phyloP scores from a whole-genome alignment of 139 green algal species.

The Closterium sp. region DNA sequence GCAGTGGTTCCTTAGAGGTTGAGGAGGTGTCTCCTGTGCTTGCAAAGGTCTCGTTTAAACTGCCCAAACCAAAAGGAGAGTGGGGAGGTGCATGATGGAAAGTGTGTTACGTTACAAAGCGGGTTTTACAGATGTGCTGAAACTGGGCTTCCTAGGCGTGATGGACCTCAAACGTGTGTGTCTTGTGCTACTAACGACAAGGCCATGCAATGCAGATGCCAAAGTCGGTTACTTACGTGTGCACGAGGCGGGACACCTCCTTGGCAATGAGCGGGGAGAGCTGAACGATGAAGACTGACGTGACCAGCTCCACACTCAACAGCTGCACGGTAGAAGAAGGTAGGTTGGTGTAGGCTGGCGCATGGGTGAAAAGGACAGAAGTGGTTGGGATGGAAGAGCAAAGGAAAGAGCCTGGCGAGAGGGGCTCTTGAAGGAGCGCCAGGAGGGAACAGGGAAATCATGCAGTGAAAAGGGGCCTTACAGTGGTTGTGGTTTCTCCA shows the following conservation, averaged over 20 bases:
- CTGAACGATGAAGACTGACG: neutral
- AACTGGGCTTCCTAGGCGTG: too few relatives aligned
- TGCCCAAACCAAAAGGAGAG: neutral
- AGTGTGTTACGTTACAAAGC: too few relatives aligned
- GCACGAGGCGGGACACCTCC: neutral
- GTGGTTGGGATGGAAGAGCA: neutral
- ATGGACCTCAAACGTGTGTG: too few relatives aligned
- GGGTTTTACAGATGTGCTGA: too few relatives aligned
- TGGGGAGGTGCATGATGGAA: neutral
- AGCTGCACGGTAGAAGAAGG: neutral
- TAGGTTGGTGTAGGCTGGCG: neutral
- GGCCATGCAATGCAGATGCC: neutral
- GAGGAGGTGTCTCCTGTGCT: neutral
- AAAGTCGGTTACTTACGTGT: neutral
- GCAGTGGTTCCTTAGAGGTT: neutral
- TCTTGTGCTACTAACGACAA: too few relatives aligned
- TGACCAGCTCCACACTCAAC: neutral
- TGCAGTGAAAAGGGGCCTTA: neutral
- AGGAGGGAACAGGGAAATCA: neutral
- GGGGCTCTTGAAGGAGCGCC: neutral
- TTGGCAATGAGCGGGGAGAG: neutral
- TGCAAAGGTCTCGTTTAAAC: neutral
- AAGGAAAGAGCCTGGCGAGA: neutral
- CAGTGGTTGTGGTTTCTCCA: neutral
- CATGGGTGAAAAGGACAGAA: neutral